Evolutionary conservation across 371 early-diverging fungal species (phyloP).

Genomic region (Syncephalastrum contaminatum): DNA sequence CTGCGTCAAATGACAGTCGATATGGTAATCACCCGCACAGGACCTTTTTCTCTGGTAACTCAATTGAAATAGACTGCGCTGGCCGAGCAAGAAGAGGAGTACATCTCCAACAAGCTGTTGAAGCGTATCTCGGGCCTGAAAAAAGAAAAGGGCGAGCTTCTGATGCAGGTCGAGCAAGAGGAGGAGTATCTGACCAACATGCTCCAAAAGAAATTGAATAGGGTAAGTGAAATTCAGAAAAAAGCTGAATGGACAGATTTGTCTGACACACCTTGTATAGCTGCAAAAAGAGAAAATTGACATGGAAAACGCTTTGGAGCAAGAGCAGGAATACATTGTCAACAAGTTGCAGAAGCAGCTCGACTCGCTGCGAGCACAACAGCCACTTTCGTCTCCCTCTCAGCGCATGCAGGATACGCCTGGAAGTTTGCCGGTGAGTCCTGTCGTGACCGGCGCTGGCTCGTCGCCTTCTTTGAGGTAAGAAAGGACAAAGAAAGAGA

Average conservation of each 20-base stretch:
- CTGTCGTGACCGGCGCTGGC: slow-evolving; percentile 31
- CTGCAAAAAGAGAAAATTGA: slow-evolving; percentile 82
- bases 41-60: too few species aligned
- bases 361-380: slow-evolving; percentile 53
- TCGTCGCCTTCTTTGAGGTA: slow-evolving; percentile 34
- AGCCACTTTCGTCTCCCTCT: slow-evolving; percentile 35
- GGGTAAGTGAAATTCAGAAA: slow-evolving; percentile 30
- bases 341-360: slow-evolving; percentile 68
- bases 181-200: slow-evolving; percentile 76
- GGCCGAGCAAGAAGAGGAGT: slow-evolving; percentile 74
- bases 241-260: background rate
- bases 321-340: slow-evolving; percentile 83
- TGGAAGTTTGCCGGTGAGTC: slow-evolving; percentile 31
- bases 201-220: slow-evolving; percentile 70
- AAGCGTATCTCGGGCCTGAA: slow-evolving; percentile 68
- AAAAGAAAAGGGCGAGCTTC: slow-evolving; percentile 68
- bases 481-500: background rate
- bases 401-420: slow-evolving; percentile 22
- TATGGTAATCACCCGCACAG: slow-evolving; percentile 42
- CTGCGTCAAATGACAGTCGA: slow-evolving; percentile 62
- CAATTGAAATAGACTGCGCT: slow-evolving; percentile 46
- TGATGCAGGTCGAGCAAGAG: slow-evolving; percentile 71
- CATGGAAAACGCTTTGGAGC: slow-evolving; percentile 79
- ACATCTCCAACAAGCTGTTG: slow-evolving; percentile 64
- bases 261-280: slow-evolving; percentile 11